phyloP scores from a whole-genome alignment of 1,139 yeast species.

The Suhomyces chickasaworum region DNA sequence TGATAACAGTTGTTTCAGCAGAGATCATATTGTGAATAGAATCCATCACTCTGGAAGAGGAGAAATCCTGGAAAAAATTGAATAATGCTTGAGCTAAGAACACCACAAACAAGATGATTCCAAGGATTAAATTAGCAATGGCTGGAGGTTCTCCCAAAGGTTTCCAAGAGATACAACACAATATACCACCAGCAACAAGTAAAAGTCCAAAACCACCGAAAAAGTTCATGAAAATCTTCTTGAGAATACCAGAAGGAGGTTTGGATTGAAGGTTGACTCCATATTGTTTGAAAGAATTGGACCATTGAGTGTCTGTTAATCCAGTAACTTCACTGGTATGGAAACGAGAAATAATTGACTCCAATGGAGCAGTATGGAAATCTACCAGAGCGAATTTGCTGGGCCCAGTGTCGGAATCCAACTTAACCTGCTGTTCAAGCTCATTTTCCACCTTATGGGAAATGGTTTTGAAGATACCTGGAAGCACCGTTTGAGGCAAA shows the following conservation, averaged over 20 bases:
- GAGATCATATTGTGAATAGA: constrained; percentile 51
- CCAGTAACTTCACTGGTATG: constrained; percentile 23
- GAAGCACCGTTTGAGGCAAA: constrained; percentile 33
- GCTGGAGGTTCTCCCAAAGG: constrained; percentile 56
- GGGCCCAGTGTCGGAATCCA: constrained; percentile 8
- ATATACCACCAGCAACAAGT: constrained; percentile 46
- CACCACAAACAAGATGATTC: constrained; percentile 45
- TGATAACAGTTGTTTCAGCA: constrained; percentile 28
- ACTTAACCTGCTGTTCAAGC: constrained; percentile 12
- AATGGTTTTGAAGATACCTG: constrained; percentile 39
- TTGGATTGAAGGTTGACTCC: constrained; percentile 45
- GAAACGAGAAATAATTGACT: constrained; percentile 27
- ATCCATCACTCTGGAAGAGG: constrained; percentile 51
- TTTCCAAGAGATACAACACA: constrained; percentile 51
- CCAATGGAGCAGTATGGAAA: constrained; percentile 29
- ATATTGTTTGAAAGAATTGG: constrained; percentile 21
- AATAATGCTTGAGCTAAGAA: constrained; percentile 51
- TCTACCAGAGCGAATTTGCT: constrained; percentile 26
- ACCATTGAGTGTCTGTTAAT: constrained; percentile 19
- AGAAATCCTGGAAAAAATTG: constrained; percentile 53
- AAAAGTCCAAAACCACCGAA: constrained; percentile 56
- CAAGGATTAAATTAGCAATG: constrained; percentile 48
- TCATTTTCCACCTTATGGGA: constrained; percentile 38
- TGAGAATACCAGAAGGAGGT: constrained; percentile 35
- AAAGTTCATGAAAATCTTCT: constrained; percentile 39